These are phyloP conservation scores for Chlamydomonas reinhardtii DNA, from an alignment of 163 green algal species.

Conservation along the genomic window DNA sequence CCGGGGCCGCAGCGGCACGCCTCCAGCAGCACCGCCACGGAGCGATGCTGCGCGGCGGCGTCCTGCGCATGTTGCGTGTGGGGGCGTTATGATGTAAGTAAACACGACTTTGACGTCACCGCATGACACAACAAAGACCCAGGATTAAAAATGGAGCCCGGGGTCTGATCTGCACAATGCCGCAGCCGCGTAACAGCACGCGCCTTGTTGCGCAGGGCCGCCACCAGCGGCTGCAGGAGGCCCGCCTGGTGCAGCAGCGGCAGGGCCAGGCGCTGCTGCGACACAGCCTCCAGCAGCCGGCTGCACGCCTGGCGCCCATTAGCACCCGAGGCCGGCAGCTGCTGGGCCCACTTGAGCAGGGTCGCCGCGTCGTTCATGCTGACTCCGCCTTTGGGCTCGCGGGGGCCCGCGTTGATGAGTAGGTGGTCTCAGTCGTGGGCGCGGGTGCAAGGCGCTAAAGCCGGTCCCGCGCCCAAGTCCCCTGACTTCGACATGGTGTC, in stretches of 20 bases:
- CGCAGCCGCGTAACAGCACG: too few relatives aligned
- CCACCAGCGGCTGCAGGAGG: slow-evolving; percentile 18
- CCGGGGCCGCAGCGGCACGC: slow-evolving; percentile 38
- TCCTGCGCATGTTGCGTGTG: too few relatives aligned
- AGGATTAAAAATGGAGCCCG: too few relatives aligned
- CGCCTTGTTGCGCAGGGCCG: slow-evolving; percentile 26
- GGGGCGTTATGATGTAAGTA: too few relatives aligned
- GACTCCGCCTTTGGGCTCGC: background rate
- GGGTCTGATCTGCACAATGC: too few relatives aligned
- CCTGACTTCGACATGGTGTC: background rate
- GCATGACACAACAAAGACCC: too few relatives aligned
- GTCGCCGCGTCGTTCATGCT: slow-evolving; percentile 32
- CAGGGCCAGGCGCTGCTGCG: slow-evolving; percentile 18
- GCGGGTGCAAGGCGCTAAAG: background rate
- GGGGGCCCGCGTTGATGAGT: background rate
- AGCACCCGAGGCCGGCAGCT: background rate
- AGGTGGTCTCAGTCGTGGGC: background rate
- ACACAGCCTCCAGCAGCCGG: slow-evolving; percentile 29
- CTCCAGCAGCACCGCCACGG: slow-evolving; percentile 45
- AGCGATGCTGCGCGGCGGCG: background rate
- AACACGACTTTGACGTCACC: too few relatives aligned
- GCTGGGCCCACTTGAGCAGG: slow-evolving; percentile 15
- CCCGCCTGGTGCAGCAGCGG: slow-evolving; percentile 15
- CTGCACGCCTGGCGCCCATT: background rate
- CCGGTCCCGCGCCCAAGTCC: too few relatives aligned